Evolutionary conservation across 192 early-diverging fungal genomes (phyloP).

Genomic region (Coemansia sp.): DNA sequence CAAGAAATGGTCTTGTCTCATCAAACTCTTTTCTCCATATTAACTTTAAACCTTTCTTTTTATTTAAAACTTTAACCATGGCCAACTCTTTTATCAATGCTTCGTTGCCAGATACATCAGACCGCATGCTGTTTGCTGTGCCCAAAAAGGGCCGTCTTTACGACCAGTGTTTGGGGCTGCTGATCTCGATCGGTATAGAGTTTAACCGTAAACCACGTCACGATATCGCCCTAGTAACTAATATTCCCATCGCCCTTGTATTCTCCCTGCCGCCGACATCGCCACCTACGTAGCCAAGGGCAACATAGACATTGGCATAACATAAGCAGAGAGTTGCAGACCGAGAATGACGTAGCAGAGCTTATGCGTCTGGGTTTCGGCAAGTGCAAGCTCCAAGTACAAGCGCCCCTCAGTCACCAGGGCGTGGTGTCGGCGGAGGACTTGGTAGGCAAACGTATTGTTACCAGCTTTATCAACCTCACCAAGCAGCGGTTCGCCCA

Average conservation of each 20-base stretch:
- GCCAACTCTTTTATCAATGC: slow-evolving; percentile 27
- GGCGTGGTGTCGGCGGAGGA: slow-evolving; percentile 55
- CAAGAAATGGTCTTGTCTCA: background rate
- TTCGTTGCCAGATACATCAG: slow-evolving; percentile 45
- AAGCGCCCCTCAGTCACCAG: slow-evolving; percentile 71
- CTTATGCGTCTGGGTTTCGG: slow-evolving; percentile 87
- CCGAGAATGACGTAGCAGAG: slow-evolving; percentile 66
- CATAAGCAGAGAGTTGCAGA: slow-evolving; percentile 84
- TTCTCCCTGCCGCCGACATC: slow-evolving; percentile 95
- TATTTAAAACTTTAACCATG: slow-evolving; percentile 5
- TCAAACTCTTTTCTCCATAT: background rate
- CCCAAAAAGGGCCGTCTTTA: slow-evolving; percentile 98
- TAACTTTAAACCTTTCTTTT: background rate
- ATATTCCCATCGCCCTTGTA: slow-evolving; percentile 90
- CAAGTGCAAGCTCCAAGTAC: slow-evolving; percentile 88
- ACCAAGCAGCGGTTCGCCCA: slow-evolving; percentile 67
- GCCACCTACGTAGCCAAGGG: slow-evolving; percentile 94
- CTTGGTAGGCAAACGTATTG: slow-evolving; percentile 90
- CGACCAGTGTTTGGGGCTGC: slow-evolving; percentile 80
- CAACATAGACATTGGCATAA: slow-evolving; percentile 95
- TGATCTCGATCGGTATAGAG: slow-evolving; percentile 91
- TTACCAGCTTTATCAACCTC: slow-evolving; percentile 85
- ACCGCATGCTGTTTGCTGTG: slow-evolving; percentile 90
- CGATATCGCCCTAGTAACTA: slow-evolving; percentile 95
- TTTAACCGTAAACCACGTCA: slow-evolving; percentile 93